Conservation (phyloP, 306 rosid species). For the Acacia melanoxylon region DNA sequence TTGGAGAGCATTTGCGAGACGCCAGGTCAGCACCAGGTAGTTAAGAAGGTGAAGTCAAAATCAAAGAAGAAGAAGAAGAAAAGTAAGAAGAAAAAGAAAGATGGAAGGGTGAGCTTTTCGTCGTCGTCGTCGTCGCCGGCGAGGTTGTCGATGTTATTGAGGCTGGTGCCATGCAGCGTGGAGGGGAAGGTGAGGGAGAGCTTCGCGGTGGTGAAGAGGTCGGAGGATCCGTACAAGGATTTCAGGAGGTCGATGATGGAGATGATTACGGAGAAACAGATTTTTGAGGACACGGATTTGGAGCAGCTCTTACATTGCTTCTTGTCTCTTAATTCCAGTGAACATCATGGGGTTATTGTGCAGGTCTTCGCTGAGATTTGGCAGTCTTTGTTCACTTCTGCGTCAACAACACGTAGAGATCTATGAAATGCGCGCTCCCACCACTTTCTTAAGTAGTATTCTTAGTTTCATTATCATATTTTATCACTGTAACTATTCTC, state of each 20-base stretch:
- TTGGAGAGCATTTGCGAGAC: conserved; percentile 39
- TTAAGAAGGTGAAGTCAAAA: conserved; percentile 17
- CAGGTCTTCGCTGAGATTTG: conserved; percentile 38
- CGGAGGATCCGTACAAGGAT: conserved; percentile 57
- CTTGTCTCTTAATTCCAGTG: conserved; percentile 47
- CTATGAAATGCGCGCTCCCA: background rate
- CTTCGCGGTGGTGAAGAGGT: conserved; percentile 58
- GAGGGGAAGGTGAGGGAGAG: conserved; percentile 48
- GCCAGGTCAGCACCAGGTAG: conserved; percentile 12
- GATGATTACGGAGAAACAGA: conserved; percentile 67
- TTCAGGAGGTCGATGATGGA: conserved; percentile 66
- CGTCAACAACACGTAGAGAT: background rate
- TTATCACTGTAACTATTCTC: background rate
- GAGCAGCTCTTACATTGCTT: conserved; percentile 59
- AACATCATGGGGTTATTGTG: conserved; percentile 45
- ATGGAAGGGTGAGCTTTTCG: conserved; percentile 14
- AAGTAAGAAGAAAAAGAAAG: background rate
- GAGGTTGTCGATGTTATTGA: conserved; percentile 61
- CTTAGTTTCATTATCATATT: background rate
- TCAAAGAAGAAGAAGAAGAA: background rate
- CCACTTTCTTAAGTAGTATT: background rate
- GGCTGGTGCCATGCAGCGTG: conserved; percentile 18
- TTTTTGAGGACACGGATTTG: conserved; percentile 50
- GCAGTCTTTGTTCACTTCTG: background rate
- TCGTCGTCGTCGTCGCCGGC: conserved; percentile 41